These are phyloP conservation scores for Globisporangium yorkense DNA, from an alignment of 352 stramenopile species.

Conservation along the genomic window DNA sequence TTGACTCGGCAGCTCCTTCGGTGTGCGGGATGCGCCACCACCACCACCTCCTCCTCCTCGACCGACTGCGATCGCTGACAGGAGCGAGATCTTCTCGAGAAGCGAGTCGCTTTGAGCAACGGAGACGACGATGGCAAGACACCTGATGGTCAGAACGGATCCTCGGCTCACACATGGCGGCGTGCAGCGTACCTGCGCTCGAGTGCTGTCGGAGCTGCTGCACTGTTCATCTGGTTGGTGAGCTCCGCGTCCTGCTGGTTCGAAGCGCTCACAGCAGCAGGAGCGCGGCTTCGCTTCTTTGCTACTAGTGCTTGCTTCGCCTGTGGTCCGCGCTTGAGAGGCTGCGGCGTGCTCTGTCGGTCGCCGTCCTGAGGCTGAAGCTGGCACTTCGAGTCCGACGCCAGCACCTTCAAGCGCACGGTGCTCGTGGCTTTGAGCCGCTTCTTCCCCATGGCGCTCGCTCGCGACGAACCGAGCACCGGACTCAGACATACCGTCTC, in stretches of 20 bases:
- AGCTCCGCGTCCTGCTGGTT: conserved; percentile 27
- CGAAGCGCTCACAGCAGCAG: conserved; percentile 4
- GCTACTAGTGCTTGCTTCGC: background rate
- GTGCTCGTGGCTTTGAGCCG: background rate
- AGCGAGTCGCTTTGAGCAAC: conserved; percentile 2
- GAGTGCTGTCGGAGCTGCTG: background rate
- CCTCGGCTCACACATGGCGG: background rate
- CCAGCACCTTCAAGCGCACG: background rate
- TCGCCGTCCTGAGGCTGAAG: background rate
- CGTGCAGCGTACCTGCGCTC: background rate
- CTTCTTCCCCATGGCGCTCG: background rate
- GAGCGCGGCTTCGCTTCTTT: background rate
- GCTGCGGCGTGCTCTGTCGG: background rate
- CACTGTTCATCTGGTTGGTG: background rate
- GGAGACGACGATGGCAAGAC: background rate
- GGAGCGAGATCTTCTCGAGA: conserved; percentile 8
- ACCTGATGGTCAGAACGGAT: background rate
- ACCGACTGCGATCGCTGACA: conserved; percentile 9
- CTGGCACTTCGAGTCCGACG: background rate
- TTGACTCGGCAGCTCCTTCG: conserved; percentile 51
- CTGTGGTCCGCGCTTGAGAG: background rate
- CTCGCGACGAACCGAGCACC: background rate
- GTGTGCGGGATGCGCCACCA: background rate
- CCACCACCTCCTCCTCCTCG: background rate
- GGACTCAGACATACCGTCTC: background rate